These are phyloP conservation scores for Coniochaeta hoffmannii DNA, from an alignment of 2,329 filamentous ascomycete genomes.

Conservation along the genomic window DNA sequence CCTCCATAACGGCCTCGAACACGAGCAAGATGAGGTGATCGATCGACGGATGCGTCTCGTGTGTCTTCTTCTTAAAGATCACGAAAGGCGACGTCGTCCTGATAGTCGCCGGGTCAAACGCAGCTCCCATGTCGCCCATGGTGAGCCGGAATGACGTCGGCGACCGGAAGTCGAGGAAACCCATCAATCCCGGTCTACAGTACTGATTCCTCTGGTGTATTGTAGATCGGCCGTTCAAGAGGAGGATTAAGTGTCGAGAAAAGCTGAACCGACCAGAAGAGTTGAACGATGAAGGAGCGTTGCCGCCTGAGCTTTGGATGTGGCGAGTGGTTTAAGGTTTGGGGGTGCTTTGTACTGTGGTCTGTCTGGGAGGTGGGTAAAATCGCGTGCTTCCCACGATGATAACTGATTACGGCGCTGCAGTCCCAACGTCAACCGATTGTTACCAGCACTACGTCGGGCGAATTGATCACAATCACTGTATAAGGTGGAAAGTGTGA, in stretches of 20 bases:
- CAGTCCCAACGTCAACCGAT: too few species aligned
- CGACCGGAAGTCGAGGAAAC: conserved; percentile 24
- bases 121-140: conserved; percentile 12
- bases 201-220: not conserved
- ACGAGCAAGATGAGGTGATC: conserved; percentile 71
- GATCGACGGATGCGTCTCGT: conserved; percentile 56
- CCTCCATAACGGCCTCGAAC: conserved; percentile 90
- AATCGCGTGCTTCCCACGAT: not conserved
- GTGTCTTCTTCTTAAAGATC: conserved; percentile 27
- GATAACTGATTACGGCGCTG: too few species aligned
- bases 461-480: not conserved
- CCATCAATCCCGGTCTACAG: not conserved
- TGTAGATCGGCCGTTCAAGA: not conserved
- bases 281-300: not conserved
- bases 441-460: not conserved
- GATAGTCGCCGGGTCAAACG: conserved; percentile 14
- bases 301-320: not conserved
- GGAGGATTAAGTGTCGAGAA: not conserved
- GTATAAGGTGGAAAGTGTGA: not conserved
- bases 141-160: conserved; percentile 38
- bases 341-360: not conserved
- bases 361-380: not conserved
- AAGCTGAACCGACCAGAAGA: not conserved
- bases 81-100: conserved; percentile 30
- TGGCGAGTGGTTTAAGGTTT: not conserved